Conservation (phyloP, 257 asterid species). For the Solanum lignicaule region DNA sequence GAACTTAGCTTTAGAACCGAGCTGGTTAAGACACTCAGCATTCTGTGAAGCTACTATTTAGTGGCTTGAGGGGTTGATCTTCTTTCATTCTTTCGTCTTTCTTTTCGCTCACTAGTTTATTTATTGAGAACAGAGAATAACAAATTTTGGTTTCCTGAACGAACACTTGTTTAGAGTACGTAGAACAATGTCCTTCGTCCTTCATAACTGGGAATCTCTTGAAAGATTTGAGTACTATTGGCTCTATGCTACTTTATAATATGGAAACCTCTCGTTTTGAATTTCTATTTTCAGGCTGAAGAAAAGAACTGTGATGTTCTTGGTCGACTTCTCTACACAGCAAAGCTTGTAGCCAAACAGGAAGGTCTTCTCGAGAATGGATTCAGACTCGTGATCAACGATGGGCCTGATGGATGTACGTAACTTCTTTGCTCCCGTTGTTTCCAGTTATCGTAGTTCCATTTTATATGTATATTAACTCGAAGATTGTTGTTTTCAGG, state of each 20-base stretch:
- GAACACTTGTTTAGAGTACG: not conserved
- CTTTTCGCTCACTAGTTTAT: not conserved
- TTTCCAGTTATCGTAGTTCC: not conserved
- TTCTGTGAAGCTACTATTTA: not conserved
- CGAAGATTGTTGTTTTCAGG: slow-evolving; percentile 28
- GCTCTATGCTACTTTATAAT: not conserved
- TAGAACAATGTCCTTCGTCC: not conserved
- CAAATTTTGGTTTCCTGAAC: not conserved
- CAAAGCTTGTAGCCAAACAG: slow-evolving; percentile 81
- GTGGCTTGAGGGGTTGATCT: too few species aligned
- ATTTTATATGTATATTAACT: not conserved
- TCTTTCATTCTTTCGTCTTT: not conserved
- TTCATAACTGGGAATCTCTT: not conserved
- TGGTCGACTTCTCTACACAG: slow-evolving; percentile 73
- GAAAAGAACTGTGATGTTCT: slow-evolving; percentile 69
- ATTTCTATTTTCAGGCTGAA: slow-evolving; percentile 52
- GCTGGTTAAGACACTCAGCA: not conserved
- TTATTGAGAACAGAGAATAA: not conserved
- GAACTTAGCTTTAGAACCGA: not conserved
- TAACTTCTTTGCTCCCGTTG: not conserved
- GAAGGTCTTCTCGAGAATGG: slow-evolving; percentile 78
- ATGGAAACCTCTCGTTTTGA: not conserved
- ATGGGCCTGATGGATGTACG: slow-evolving; percentile 85
- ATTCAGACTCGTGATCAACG: slow-evolving; percentile 79
- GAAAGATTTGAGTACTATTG: not conserved